Conservation (phyloP, 768 basidiomycete species). For the Tephrocybe sp. region DNA sequence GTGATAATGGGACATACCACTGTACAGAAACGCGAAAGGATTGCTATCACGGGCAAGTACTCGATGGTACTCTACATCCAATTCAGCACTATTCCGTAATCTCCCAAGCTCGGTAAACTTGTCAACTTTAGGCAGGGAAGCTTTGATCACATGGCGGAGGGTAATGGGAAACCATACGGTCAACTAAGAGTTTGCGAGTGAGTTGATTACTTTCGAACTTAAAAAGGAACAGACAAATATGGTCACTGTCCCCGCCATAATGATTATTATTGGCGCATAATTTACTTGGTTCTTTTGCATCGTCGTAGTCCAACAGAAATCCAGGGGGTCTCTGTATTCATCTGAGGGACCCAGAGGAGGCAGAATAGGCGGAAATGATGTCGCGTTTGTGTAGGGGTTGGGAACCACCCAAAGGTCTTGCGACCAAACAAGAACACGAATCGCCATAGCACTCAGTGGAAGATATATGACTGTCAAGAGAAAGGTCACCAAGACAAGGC, state of each 20-base stretch:
- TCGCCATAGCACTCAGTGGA: slow-evolving; percentile 73
- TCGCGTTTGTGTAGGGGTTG: slow-evolving; percentile 65
- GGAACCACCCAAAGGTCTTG: slow-evolving; percentile 71
- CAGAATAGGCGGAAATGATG: slow-evolving; percentile 44
- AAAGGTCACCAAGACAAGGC: slow-evolving; percentile 60
- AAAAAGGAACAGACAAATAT: slow-evolving; percentile 38
- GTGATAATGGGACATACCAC: slow-evolving; percentile 38
- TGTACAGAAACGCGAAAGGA: slow-evolving; percentile 71
- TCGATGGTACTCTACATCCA: slow-evolving; percentile 71
- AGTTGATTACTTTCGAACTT: not conserved
- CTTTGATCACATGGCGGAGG: slow-evolving; percentile 51
- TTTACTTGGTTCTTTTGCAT: slow-evolving; percentile 70
- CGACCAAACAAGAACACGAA: slow-evolving; percentile 77
- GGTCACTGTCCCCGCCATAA: slow-evolving; percentile 53
- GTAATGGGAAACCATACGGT: slow-evolving; percentile 70
- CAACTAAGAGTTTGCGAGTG: slow-evolving; percentile 35
- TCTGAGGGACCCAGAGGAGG: slow-evolving; percentile 52
- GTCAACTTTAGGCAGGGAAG: slow-evolving; percentile 63
- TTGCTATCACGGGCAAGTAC: slow-evolving; percentile 60
- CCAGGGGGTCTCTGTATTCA: slow-evolving; percentile 57
- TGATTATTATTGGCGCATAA: slow-evolving; percentile 59
- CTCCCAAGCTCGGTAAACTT: slow-evolving; percentile 70
- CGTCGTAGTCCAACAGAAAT: slow-evolving; percentile 80
- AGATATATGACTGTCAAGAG: slow-evolving; percentile 68
- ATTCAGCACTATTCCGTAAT: slow-evolving; percentile 47